phyloP scores from a whole-genome alignment of 768 basidiomycete species.

The Rhodosporidiobolus odoratus region DNA sequence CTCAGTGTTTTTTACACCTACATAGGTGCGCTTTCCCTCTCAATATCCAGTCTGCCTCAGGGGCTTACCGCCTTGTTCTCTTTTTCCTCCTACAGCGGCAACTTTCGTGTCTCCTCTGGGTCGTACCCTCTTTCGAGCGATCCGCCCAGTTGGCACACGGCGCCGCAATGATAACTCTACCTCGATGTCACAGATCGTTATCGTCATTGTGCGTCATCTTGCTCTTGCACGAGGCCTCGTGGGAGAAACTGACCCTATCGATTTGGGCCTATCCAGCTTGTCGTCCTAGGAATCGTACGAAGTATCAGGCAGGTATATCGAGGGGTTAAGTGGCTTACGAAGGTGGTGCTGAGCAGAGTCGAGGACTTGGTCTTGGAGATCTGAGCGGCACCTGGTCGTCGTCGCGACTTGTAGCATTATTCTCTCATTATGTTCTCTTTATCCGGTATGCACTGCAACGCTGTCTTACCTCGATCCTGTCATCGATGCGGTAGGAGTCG shows the following conservation, averaged over 20 bases:
- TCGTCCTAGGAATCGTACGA: conserved; percentile 14
- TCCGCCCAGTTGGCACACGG: conserved; percentile 12
- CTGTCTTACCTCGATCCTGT: no score
- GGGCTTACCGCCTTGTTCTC: background rate
- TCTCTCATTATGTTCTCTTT: background rate
- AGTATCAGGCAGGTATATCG: conserved; percentile 9
- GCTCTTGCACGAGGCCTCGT: background rate
- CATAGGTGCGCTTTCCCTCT: background rate
- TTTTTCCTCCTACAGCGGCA: background rate
- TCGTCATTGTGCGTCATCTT: conserved; percentile 9
- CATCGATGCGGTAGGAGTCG: no score
- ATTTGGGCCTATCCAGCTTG: conserved; percentile 5
- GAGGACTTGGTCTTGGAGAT: conserved; percentile 34
- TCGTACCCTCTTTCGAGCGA: conserved; percentile 19
- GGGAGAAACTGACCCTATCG: no score
- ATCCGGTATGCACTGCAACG: no score
- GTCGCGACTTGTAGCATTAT: background rate
- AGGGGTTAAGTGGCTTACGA: conserved; percentile 13
- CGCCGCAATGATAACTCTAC: conserved; percentile 2
- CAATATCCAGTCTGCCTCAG: background rate
- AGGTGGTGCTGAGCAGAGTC: background rate
- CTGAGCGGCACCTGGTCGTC: no score
- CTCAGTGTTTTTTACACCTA: conserved; percentile 10
- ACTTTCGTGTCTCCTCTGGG: conserved; percentile 24
- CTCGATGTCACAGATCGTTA: conserved; percentile 5